phyloP scores from a whole-genome alignment of 768 basidiomycete species.

The Chlorophyllum brunneum region DNA sequence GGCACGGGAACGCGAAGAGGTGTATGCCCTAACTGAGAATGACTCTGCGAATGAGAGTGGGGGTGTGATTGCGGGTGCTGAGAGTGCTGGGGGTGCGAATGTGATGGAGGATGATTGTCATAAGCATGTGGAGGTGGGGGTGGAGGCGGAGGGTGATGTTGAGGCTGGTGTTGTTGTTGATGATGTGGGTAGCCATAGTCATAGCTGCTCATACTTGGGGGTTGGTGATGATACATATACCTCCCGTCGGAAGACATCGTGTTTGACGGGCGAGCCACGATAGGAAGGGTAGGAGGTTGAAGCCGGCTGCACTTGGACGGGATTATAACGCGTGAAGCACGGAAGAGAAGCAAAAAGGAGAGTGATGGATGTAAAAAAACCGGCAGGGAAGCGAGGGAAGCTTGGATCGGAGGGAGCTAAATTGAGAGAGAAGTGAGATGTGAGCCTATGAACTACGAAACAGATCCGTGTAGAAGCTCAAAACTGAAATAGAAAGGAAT shows the following conservation, averaged over 20 bases:
- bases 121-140: constrained; percentile 19
- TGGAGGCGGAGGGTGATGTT: constrained; percentile 24
- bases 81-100: constrained; percentile 20
- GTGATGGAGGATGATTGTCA: constrained; percentile 13
- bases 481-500: neutral
- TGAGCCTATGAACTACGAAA: constrained; percentile 14
- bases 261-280: neutral
- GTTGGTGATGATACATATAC: constrained; percentile 52
- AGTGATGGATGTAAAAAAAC: constrained; percentile 10
- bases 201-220: constrained; percentile 40
- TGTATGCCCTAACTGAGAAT: constrained; percentile 10
- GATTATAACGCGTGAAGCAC: constrained; percentile 8
- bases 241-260: constrained; percentile 48
- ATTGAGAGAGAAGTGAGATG: constrained; percentile 14
- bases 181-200: constrained; percentile 32
- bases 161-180: constrained; percentile 16
- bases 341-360: constrained; percentile 4
- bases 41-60: constrained; percentile 17
- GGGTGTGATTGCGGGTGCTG: constrained; percentile 17
- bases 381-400: constrained; percentile 1
- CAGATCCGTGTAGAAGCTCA: constrained; percentile 4
- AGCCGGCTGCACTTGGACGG: neutral
- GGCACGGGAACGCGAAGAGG: constrained; percentile 12
- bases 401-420: constrained; percentile 14
- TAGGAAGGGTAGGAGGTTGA: neutral